Evolutionary conservation across 202 grass and related monocot genomes (phyloP).

Genomic region (Zoysia matrella): DNA sequence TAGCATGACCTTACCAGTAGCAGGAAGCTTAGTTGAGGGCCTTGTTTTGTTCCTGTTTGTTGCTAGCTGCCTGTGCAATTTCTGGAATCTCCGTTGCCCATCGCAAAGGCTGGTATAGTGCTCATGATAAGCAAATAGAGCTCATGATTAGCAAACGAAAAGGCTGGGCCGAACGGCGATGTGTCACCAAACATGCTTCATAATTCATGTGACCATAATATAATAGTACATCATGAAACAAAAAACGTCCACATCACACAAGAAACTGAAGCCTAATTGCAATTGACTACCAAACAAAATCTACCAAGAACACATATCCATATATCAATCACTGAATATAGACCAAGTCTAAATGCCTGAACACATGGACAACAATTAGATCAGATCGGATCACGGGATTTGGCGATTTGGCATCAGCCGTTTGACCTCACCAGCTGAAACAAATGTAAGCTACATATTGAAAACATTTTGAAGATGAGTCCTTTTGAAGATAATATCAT

Average conservation of each 20-base stretch:
- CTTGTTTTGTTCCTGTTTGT: neutral
- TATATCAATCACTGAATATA: slow-evolving; percentile 26
- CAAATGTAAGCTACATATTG: neutral
- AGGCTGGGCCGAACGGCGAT: slow-evolving; percentile 41
- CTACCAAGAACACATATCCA: slow-evolving; percentile 29
- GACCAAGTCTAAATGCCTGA: slow-evolving; percentile 19
- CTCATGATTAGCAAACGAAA: slow-evolving; percentile 45
- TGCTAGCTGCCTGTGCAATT: slow-evolving; percentile 11
- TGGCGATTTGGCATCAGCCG: slow-evolving; percentile 6
- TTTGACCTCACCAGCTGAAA: slow-evolving; percentile 22
- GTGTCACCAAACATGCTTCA: slow-evolving; percentile 56
- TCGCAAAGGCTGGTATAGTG: slow-evolving; percentile 2
- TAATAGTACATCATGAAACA: slow-evolving; percentile 36
- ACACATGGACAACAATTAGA: neutral
- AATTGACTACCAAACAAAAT: slow-evolving; percentile 40
- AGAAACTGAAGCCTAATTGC: slow-evolving; percentile 46
- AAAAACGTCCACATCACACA: slow-evolving; percentile 43
- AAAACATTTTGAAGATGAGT: slow-evolving; percentile 4
- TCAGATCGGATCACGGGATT: slow-evolving; percentile 13
- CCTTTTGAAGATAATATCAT: slow-evolving; percentile 18
- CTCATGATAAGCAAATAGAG: slow-evolving; percentile 44
- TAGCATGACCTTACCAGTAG: neutral
- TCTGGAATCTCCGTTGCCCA: slow-evolving; percentile 16
- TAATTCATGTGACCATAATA: slow-evolving; percentile 41
- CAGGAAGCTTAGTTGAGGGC: neutral